Conservation (phyloP, 1,139 yeast genomes). For the Suhomyces chickasaworum region DNA sequence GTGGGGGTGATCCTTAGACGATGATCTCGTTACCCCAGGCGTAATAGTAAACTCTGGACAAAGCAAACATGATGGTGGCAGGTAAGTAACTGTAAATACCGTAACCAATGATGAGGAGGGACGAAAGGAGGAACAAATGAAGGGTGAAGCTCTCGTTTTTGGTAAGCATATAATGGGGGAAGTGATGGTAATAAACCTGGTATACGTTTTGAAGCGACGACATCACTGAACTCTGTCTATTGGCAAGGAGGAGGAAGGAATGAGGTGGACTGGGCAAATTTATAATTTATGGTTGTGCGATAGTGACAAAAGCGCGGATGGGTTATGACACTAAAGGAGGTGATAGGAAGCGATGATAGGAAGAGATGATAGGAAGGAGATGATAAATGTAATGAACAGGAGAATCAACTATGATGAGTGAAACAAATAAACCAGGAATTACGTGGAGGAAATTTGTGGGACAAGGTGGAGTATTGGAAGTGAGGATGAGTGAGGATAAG, state of each 20-base stretch:
- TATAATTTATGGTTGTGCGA: neutral
- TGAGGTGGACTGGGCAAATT: neutral
- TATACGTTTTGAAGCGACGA: conserved; percentile 23
- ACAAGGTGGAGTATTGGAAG: too few species aligned
- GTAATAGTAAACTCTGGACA: conserved; percentile 40
- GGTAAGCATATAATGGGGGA: conserved; percentile 46
- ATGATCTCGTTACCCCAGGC: conserved; percentile 30
- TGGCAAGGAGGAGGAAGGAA: neutral
- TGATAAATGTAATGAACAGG: too few species aligned
- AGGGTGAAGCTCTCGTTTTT: conserved; percentile 34
- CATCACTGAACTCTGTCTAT: neutral
- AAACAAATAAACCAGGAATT: too few species aligned
- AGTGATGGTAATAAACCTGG: conserved; percentile 37
- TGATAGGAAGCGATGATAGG: neutral
- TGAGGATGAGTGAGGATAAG: too few species aligned
- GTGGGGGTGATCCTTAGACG: neutral
- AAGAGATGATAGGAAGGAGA: too few species aligned
- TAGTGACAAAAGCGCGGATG: neutral
- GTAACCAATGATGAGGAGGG: conserved; percentile 36
- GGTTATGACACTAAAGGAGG: neutral
- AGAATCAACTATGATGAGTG: too few species aligned
- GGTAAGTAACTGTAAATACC: conserved; percentile 44
- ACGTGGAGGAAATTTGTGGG: too few species aligned
- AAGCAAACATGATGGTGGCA: conserved; percentile 30
- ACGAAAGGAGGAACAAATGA: conserved; percentile 33